phyloP scores from a whole-genome alignment of 352 stramenopile species.

The Peronosclerospora sorghi region DNA sequence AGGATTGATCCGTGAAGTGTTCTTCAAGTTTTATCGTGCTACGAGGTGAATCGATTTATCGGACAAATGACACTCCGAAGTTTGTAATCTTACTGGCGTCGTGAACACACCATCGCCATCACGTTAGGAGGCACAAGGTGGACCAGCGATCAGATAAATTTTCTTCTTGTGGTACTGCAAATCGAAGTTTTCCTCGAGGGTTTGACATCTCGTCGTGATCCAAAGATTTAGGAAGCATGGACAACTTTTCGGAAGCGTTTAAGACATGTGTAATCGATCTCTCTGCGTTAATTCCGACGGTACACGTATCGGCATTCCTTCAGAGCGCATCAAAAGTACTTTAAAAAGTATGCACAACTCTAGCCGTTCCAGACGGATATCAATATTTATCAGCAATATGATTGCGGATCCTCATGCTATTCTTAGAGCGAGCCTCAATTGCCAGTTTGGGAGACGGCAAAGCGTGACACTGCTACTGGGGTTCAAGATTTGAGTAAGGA shows the following conservation, averaged over 20 bases:
- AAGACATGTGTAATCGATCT: conserved; percentile 60
- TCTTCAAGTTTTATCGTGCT: conserved; percentile 59
- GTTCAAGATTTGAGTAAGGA: conserved; percentile 60
- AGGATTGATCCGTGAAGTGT: conserved; percentile 55
- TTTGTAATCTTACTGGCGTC: conserved; percentile 81
- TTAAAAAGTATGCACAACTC: conserved; percentile 80
- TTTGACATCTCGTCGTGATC: conserved; percentile 78
- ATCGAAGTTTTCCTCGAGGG: conserved; percentile 75
- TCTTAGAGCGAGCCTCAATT: conserved; percentile 89
- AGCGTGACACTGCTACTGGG: conserved; percentile 20
- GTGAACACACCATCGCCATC: conserved; percentile 86
- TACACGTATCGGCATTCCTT: conserved; percentile 82
- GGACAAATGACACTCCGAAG: conserved; percentile 75
- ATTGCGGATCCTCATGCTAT: conserved; percentile 77
- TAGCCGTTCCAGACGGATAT: conserved; percentile 87
- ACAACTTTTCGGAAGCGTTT: conserved; percentile 50
- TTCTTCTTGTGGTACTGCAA: conserved; percentile 86
- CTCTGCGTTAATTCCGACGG: conserved; percentile 84
- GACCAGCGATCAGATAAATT: conserved; percentile 78
- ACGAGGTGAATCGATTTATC: conserved; percentile 81
- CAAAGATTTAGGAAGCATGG: conserved; percentile 82
- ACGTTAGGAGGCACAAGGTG: conserved; percentile 85
- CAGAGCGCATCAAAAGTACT: conserved; percentile 60
- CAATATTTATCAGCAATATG: conserved; percentile 84
- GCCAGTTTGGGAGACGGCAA: conserved; percentile 75